A percentile compares a stretch with the other conserved stretches of the same genome.
These are phyloP conservation scores for Bocquillonia castaneifolia DNA, from an alignment of 441 rosid genomes.

Conservation along the genomic window DNA sequence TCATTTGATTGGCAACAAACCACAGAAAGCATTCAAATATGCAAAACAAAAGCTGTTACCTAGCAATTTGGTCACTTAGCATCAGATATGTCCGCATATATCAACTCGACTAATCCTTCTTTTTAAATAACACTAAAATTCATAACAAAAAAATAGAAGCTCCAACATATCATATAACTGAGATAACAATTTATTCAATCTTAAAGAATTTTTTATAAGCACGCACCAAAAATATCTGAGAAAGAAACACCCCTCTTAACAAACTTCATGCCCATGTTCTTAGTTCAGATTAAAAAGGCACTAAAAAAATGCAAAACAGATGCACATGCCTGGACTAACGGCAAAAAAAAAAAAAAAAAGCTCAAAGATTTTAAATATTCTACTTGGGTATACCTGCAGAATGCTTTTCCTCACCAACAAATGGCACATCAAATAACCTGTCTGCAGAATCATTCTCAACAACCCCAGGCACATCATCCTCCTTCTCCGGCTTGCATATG, in stretches of 20 bases:
- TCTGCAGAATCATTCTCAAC: conserved; percentile 53
- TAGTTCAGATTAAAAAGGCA: background rate
- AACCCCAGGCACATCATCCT: conserved; percentile 44
- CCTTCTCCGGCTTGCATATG: conserved; percentile 37
- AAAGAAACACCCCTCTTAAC: background rate
- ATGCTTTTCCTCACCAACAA: conserved; percentile 58
- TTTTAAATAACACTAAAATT: too few species aligned
- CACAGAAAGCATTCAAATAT: background rate
- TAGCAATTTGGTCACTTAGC: background rate
- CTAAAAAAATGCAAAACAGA: background rate
- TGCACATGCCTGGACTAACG: background rate
- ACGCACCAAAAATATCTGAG: background rate
- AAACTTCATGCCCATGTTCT: background rate
- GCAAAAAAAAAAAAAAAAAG: background rate
- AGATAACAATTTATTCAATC: background rate
- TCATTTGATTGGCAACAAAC: background rate
- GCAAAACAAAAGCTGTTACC: background rate
- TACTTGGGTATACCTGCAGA: conserved; percentile 51
- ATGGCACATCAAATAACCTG: conserved; percentile 72
- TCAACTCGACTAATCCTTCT: too few species aligned
- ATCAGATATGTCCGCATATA: background rate
- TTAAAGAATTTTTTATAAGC: background rate
- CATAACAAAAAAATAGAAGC: background rate
- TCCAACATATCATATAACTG: background rate
- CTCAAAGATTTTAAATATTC: conserved; percentile 10